Conservation (phyloP, 2,329 filamentous ascomycete genomes). For the Leptographium wingfieldii region DNA sequence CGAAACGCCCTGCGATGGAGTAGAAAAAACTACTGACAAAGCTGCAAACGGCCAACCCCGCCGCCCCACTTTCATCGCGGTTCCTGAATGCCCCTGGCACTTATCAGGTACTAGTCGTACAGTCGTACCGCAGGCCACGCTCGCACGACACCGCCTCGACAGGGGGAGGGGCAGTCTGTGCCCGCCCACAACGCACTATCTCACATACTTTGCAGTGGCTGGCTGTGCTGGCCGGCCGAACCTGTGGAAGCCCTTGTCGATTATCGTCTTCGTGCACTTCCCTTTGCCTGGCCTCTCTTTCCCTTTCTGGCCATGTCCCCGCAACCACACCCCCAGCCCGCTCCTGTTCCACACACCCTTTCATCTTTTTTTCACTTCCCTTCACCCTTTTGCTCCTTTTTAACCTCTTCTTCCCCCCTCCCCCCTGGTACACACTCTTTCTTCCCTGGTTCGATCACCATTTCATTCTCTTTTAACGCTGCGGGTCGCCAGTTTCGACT, state of each 20-base stretch:
- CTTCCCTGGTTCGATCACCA: constrained; percentile 3
- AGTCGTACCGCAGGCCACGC: neutral
- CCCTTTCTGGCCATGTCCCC: neutral
- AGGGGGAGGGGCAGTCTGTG: no score
- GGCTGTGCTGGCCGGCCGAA: neutral
- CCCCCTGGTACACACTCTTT: neutral
- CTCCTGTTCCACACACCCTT: neutral
- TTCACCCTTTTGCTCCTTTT: neutral
- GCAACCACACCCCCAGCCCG: neutral
- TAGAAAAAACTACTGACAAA: neutral
- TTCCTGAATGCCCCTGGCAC: neutral
- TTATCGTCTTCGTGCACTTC: neutral
- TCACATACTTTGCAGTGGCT: neutral
- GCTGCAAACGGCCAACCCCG: neutral
- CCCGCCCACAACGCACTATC: no score
- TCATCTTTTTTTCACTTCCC: neutral
- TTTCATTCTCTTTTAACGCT: constrained; percentile 8
- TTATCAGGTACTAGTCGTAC: neutral
- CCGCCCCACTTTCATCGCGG: neutral
- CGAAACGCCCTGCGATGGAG: no score
- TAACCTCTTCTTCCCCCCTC: neutral
- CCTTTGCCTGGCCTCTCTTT: neutral
- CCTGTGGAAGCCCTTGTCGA: neutral
- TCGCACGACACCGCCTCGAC: neutral
- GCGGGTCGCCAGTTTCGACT: constrained; percentile 11